A percentile compares a stretch with the other conserved stretches of the same genome.
These are phyloP conservation scores for Aciculoconidium aculeatum DNA, from an alignment of 805 yeast species.

Conservation along the genomic window DNA sequence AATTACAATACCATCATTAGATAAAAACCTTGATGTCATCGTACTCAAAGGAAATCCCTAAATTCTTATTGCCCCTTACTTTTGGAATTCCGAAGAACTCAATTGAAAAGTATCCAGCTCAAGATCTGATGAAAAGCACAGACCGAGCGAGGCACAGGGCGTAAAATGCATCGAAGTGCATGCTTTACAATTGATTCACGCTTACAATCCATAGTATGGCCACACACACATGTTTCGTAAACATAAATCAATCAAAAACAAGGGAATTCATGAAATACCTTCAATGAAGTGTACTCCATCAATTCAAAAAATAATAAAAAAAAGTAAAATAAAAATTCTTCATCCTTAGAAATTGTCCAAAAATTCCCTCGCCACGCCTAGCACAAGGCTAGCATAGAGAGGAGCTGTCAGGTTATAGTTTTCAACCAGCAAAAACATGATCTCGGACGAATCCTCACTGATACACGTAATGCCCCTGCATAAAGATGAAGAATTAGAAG, in stretches of 20 bases:
- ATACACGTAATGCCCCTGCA: conserved; percentile 99
- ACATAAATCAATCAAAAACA: no score
- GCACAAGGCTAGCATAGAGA: conserved; percentile 43
- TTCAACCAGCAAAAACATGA: conserved; percentile 99
- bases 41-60: conserved; percentile 41
- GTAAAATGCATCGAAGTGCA: conserved; percentile 1
- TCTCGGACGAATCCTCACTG: conserved; percentile 99
- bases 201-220: not conserved
- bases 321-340: conserved; percentile 1
- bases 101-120: conserved; percentile 40
- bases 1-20: conserved; percentile 43
- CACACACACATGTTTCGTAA: no score
- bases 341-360: conserved; percentile 57
- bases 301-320: conserved; percentile 2
- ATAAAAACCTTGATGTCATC: conserved; percentile 32
- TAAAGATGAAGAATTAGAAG: conserved; percentile 67
- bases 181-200: no score
- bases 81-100: no score
- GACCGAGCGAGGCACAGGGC: conserved; percentile 50
- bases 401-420: conserved; percentile 95
- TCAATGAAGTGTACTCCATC: conserved; percentile 33
- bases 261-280: no score
- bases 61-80: conserved; percentile 36
- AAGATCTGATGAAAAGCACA: conserved; percentile 27
- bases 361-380: conserved; percentile 62